Evolutionary conservation across 1,284 basidiomycete species (phyloP).

Genomic region (Apiotrichum brassicae): DNA sequence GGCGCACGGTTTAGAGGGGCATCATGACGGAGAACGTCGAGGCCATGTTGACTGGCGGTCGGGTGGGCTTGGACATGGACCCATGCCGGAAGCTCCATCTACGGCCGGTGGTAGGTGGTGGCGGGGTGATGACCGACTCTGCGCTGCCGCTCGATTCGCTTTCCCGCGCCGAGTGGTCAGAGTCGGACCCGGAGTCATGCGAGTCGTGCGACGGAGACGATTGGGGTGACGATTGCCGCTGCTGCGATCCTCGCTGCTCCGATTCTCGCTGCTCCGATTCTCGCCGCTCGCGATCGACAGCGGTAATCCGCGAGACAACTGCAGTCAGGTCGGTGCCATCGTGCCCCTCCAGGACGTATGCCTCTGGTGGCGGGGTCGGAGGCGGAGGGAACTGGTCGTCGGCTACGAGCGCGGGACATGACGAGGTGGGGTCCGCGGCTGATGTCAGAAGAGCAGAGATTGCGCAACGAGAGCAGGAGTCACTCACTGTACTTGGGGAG

Average conservation of each 20-base stretch:
- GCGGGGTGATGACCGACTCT: too few species aligned
- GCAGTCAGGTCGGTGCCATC: not conserved
- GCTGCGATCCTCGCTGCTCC: not conserved
- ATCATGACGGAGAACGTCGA: too few species aligned
- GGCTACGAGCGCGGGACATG: not conserved
- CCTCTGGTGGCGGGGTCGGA: conserved; percentile 2
- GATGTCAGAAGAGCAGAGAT: not conserved
- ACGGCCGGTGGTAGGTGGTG: too few species aligned
- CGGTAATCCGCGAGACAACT: not conserved
- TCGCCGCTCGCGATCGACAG: not conserved
- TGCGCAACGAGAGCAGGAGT: not conserved
- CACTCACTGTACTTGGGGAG: conserved; percentile 3
- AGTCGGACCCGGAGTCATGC: too few species aligned
- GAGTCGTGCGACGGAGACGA: too few species aligned
- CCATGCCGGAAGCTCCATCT: too few species aligned
- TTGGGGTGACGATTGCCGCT: not conserved
- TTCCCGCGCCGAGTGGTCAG: too few species aligned
- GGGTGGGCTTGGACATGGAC: too few species aligned
- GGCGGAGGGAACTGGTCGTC: conserved; percentile 2
- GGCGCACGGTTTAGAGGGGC: too few species aligned
- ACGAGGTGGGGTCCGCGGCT: not conserved
- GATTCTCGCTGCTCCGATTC: not conserved
- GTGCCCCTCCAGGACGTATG: not conserved
- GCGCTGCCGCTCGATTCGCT: too few species aligned
- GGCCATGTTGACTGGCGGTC: too few species aligned